phyloP scores from a whole-genome alignment of 805 yeast genomes.

The Zygotorulaspora sp. region DNA sequence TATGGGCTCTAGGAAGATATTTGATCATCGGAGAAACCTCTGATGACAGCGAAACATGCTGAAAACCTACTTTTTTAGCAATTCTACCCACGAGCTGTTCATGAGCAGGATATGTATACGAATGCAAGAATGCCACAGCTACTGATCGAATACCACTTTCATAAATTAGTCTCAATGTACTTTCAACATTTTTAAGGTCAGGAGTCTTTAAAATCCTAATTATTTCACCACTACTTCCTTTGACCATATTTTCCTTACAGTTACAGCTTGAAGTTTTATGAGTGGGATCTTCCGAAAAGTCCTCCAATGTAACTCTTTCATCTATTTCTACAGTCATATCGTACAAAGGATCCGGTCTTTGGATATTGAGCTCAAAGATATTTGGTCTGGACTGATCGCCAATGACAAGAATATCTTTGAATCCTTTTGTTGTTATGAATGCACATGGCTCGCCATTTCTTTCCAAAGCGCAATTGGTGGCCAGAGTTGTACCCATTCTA shows the following conservation, averaged over 20 bases:
- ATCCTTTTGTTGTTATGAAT: constrained; percentile 81
- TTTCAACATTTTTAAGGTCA: constrained; percentile 40
- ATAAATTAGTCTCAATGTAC: constrained; percentile 43
- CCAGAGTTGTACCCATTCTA: constrained; percentile 92
- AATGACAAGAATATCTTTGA: constrained; percentile 71
- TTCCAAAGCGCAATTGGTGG: constrained; percentile 90
- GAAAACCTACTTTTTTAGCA: constrained; percentile 64
- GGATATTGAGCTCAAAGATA: constrained; percentile 77
- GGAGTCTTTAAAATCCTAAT: constrained; percentile 55
- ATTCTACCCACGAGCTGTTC: constrained; percentile 55
- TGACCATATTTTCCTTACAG: constrained; percentile 34
- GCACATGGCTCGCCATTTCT: constrained; percentile 90
- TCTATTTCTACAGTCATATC: constrained; percentile 77
- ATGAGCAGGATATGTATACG: constrained; percentile 69
- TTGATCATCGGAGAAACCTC: constrained; percentile 76
- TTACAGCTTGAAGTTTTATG: constrained; percentile 18
- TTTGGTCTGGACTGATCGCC: constrained; percentile 92
- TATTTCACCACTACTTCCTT: constrained; percentile 66
- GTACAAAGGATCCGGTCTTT: constrained; percentile 67
- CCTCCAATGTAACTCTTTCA: constrained; percentile 84
- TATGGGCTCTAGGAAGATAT: constrained; percentile 67
- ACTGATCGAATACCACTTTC: constrained; percentile 59
- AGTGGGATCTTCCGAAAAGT: constrained; percentile 68
- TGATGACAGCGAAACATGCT: constrained; percentile 62
- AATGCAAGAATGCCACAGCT: constrained; percentile 68